A percentile compares a stretch with the other conserved stretches of the same genome.
Conservation (phyloP, 164 flowering plant genomes). For the Macadamia integrifolia region DNA sequence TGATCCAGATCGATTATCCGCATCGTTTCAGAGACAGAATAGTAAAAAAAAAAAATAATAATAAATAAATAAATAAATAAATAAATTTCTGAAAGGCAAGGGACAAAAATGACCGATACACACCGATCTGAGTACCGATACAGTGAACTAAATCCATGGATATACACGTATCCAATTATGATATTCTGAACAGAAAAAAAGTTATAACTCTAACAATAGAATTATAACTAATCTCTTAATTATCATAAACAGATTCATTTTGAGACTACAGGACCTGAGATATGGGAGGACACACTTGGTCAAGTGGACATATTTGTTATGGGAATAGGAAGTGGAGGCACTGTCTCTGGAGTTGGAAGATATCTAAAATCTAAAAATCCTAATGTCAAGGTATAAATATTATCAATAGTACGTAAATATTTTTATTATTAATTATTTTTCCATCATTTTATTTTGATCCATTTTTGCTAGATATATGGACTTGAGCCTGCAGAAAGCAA, state of each 20-base stretch:
- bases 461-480: slow-evolving; percentile 61
- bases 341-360: slow-evolving; percentile 86
- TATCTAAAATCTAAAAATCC: slow-evolving; percentile 91
- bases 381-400: slow-evolving; percentile 67
- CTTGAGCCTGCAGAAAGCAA: slow-evolving; percentile 95
- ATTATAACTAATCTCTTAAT: not conserved
- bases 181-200: not conserved
- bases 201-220: not conserved
- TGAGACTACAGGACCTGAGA: slow-evolving; percentile 96
- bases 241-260: slow-evolving; percentile 61
- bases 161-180: too few relatives aligned
- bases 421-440: not conserved
- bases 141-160: too few relatives aligned
- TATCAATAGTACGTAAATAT: not conserved
- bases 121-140: too few relatives aligned
- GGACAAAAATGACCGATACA: too few relatives aligned
- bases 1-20: too few relatives aligned
- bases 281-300: slow-evolving; percentile 92
- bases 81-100: too few relatives aligned
- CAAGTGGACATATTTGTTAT: slow-evolving; percentile 89
- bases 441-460: not conserved
- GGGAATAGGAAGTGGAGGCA: slow-evolving; percentile 99
- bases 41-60: too few relatives aligned
- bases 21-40: too few relatives aligned
- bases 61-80: too few relatives aligned